Conservation (phyloP, 2,329 filamentous ascomycete species). For the Talaromyces piceae region DNA sequence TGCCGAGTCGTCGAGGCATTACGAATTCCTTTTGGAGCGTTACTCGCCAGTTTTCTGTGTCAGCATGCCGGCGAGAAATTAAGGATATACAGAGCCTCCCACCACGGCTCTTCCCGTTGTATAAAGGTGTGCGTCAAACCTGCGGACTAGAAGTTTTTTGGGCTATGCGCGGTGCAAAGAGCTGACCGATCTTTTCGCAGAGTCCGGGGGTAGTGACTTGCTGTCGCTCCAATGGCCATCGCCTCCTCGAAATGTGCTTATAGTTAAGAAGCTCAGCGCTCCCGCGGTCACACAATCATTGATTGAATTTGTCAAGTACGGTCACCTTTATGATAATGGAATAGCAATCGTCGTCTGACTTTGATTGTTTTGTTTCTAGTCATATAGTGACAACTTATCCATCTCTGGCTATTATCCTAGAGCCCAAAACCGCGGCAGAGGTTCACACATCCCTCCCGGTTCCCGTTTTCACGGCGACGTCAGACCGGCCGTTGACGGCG, state of each 20-base stretch:
- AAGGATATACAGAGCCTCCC: constrained; percentile 38
- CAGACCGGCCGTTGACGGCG: constrained; percentile 25
- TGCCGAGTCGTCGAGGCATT: constrained; percentile 9
- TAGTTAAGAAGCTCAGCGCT: constrained; percentile 60
- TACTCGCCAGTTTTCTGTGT: constrained; percentile 36
- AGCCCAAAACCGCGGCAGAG: constrained; percentile 63
- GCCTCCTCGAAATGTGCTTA: constrained; percentile 60
- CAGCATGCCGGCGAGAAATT: constrained; percentile 34
- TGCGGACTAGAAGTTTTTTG: too few relatives aligned
- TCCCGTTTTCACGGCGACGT: constrained; percentile 56
- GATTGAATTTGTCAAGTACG: constrained; percentile 49
- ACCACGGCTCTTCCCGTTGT: constrained; percentile 53
- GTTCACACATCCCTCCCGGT: constrained; percentile 65
- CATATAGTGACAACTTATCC: constrained; percentile 77
- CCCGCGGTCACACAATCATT: constrained; percentile 49
- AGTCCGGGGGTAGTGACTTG: constrained; percentile 52
- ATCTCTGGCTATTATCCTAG: constrained; percentile 72
- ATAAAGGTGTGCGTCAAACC: constrained; percentile 50
- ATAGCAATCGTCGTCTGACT: constrained; percentile 6
- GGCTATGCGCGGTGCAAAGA: too few relatives aligned
- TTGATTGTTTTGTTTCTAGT: constrained; percentile 52
- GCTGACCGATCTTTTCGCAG: constrained; percentile 26
- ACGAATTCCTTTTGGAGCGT: constrained; percentile 2
- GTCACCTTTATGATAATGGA: not conserved
- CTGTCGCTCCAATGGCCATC: constrained; percentile 61